Base-by-base conservation (phyloP, 2,329 filamentous ascomycete genomes). In the Colletotrichum sp. region DNA sequence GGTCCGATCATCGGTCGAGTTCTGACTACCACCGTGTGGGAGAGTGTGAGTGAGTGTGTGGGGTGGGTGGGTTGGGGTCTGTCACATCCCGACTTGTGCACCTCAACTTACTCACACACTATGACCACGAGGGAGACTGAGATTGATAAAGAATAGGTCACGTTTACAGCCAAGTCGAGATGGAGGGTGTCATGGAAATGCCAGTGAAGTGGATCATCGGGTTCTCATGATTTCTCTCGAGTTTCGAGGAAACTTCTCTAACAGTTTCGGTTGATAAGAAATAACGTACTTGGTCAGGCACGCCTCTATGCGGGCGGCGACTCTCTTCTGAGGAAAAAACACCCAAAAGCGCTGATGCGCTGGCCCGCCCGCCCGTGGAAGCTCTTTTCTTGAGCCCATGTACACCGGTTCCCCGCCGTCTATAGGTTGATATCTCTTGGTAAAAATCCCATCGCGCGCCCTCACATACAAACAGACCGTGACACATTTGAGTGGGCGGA, bases 391-490 rank as follows among this genome's bases (percentile, higher is more conserved):
- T 36, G 71, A 71, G 60, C 43, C 62, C 67, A 15, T 52, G 25
- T 74, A 71, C 67, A 74, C 67, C 58, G 22, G 61, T 27, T 60
- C 52, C 55, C 73, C 39, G 34, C 73, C 62, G 39, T 75, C 73
- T 73, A 75, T 73, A 72, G 39, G n/a, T 67, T 75, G 73, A 73
- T 67, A 73, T 67, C 62, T 73, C 30, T 61, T 32, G 36, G 65
- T 25, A 16, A 65, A 58, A 60, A 22, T n/a, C 56, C 67, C 30
- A 36, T 36, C 34, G 34, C 36, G 28, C 43, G 39, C 34, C 30
- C 55, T 30, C 65, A n/a, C 30, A 70, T 64, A 64, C 61, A 66
- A 55, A 36, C 36, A 73, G 60, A 65, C 69, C 73, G 32, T 52
- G 15, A 65, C 67, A 74, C 66, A 61, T 43, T 32, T 36, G 36